Conservation (phyloP, 169 alveolate genomes). For the Eimeria falciformis region DNA sequence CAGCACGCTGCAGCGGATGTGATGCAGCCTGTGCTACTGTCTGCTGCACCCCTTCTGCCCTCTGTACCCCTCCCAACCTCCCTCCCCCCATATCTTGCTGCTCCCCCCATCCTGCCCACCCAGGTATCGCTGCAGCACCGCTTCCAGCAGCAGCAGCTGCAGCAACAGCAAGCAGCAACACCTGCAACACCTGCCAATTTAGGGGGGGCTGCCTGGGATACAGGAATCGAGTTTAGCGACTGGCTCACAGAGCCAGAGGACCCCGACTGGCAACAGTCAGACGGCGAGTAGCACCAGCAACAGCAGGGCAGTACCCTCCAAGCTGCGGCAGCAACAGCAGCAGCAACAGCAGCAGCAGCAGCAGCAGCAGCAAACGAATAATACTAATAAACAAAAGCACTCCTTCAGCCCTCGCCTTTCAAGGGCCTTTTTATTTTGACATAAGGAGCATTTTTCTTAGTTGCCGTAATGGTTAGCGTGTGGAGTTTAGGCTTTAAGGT, state of each 20-base stretch:
- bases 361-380: neutral
- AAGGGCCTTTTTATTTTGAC: no score
- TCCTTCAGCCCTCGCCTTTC: no score
- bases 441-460: no score
- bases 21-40: conserved; percentile 14
- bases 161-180: conserved; percentile 15
- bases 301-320: neutral
- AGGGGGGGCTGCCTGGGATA: conserved; percentile 19
- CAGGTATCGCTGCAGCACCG: conserved; percentile 29
- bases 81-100: conserved; percentile 8
- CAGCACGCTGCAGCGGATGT: conserved; percentile 3
- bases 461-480: no score
- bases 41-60: conserved; percentile 31
- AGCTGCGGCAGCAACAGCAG: neutral
- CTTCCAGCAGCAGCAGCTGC: conserved; percentile 28
- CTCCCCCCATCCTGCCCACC: neutral
- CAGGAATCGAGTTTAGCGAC: neutral
- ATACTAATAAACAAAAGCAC: no score
- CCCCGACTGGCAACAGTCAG: neutral
- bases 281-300: neutral
- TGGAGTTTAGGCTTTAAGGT: no score
- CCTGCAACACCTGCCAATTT: neutral
- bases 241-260: conserved; percentile 23
- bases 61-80: conserved; percentile 34
- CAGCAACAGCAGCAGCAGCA: neutral